A percentile compares a stretch with the other conserved stretches of the same genome.
Evolutionary conservation across 306 rosid genomes (phyloP).

Genomic region (Ziziphus jujuba): DNA sequence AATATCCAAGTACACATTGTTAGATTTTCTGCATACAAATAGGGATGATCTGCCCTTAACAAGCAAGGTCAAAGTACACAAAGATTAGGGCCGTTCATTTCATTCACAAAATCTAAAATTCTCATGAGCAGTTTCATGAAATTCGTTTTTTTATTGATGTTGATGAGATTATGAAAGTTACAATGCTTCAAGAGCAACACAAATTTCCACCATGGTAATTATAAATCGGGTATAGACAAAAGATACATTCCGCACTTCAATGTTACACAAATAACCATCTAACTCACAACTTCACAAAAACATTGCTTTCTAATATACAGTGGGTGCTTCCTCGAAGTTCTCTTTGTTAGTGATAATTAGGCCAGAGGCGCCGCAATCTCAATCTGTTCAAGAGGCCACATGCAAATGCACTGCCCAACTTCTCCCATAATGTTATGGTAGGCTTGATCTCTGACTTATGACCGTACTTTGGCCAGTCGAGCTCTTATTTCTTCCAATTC

Average conservation of each 20-base stretch:
- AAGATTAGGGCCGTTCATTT: no score
- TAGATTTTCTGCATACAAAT: no score
- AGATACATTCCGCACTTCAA: slow-evolving; percentile 10
- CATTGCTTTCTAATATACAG: slow-evolving; percentile 20
- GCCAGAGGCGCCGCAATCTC: slow-evolving; percentile 12
- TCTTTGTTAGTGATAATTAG: slow-evolving; percentile 6
- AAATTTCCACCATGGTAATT: background rate
- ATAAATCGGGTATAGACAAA: background rate
- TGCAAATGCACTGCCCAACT: background rate
- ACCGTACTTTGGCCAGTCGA: slow-evolving; percentile 47
- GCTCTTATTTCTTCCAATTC: slow-evolving; percentile 52
- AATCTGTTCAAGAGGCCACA: slow-evolving; percentile 5
- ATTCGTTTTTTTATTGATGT: background rate
- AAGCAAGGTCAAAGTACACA: no score
- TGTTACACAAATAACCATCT: slow-evolving; percentile 8
- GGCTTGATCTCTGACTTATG: slow-evolving; percentile 21
- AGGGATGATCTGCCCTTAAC: no score
- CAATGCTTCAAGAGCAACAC: slow-evolving; percentile 2
- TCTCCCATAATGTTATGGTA: slow-evolving; percentile 5
- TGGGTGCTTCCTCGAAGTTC: slow-evolving; percentile 10
- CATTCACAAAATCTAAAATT: no score
- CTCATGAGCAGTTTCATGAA: slow-evolving; percentile 1
- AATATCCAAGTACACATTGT: no score
- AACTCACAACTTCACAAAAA: background rate
- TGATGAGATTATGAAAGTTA: background rate